Evolutionary conservation across 306 rosid species (phyloP).

Genomic region (Betula pendula): DNA sequence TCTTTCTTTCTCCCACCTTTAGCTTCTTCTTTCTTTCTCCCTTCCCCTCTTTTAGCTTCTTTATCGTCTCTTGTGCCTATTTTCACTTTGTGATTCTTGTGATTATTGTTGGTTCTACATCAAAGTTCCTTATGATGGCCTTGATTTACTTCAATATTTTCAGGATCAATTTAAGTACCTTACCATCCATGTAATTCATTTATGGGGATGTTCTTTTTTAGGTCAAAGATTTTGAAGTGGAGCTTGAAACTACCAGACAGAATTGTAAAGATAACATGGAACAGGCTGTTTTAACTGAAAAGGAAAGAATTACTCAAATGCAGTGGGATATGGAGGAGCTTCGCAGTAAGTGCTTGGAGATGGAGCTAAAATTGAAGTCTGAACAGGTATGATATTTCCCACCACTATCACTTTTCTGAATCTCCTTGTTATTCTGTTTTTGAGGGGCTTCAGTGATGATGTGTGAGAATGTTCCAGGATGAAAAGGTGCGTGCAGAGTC

Average conservation of each 20-base stretch:
- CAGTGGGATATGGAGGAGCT: conserved; percentile 90
- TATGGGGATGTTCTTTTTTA: conserved; percentile 27
- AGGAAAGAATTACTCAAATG: conserved; percentile 79
- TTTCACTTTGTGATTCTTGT: too few relatives aligned
- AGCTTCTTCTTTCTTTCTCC: too few relatives aligned
- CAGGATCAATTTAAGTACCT: conserved; percentile 11
- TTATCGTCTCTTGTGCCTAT: too few relatives aligned
- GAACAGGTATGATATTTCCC: conserved; percentile 61
- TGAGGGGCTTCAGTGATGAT: conserved; percentile 24
- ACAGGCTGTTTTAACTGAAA: conserved; percentile 70
- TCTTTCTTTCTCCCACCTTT: too few relatives aligned
- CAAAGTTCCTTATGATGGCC: not conserved
- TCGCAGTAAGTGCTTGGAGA: conserved; percentile 65
- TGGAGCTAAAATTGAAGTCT: conserved; percentile 59
- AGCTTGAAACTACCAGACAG: conserved; percentile 76
- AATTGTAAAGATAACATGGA: conserved; percentile 73
- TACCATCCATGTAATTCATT: not conserved
- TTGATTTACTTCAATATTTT: conserved; percentile 10
- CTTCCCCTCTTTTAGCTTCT: too few relatives aligned
- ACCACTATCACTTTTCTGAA: conserved; percentile 20
- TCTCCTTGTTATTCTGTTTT: conserved; percentile 29
- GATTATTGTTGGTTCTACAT: too few relatives aligned
- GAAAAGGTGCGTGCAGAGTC: conserved; percentile 64
- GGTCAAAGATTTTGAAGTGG: conserved; percentile 93
- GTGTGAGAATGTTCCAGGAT: conserved; percentile 57